Base-by-base conservation (phyloP, 2,329 filamentous ascomycete species). In the Alternaria incomplexa region DNA sequence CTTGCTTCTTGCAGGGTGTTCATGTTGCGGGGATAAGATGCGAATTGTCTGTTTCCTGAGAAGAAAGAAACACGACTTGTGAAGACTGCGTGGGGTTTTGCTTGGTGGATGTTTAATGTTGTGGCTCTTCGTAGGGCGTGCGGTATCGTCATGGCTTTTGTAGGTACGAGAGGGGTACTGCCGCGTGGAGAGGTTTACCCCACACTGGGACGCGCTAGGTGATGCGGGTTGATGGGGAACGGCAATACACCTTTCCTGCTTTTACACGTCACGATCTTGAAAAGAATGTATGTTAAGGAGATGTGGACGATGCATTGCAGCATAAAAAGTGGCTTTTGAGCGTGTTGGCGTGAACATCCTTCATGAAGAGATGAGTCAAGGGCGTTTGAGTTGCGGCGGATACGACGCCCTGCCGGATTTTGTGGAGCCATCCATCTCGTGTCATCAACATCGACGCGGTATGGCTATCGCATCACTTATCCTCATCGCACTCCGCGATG, bases 1-100 rank as follows among this genome's bases (percentile, higher is more conserved):
- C 86, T 88, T 48, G 83, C 82, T 66, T 83, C 80, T 77, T 88
- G 85, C 80, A 88, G 86, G 22, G 72, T 71, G 55, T 78, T 79
- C 74, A 78, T 78, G 30, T 61, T 77, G 63, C 68, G 47, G n/a
- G 25, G 5, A 13, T 67, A 9, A 32, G 56, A 17, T 7, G 47
- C 20, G 47, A n/a, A 45, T 13, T 12, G 57, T 17, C 8, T 54
- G 10, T 30, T 36, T 43, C 15, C 36, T 25, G 22, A 1, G 22
- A 44, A 15, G n/a, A 52, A 46, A 1, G 32, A 6, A 47, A 30
- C 15, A 44, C 15, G 28, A 8, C 23, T 12, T 7, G 52, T 50
- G 23, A 56, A 62, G 10, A 52, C 25, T 13, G 51, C 11, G 22
- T 50, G 32, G 43, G n/a, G 8, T 6, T 7, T n/a, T 45, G 40